Evolutionary conservation across 805 yeast genomes (phyloP).

Genomic region (Tetrapisispora namnaoensis): DNA sequence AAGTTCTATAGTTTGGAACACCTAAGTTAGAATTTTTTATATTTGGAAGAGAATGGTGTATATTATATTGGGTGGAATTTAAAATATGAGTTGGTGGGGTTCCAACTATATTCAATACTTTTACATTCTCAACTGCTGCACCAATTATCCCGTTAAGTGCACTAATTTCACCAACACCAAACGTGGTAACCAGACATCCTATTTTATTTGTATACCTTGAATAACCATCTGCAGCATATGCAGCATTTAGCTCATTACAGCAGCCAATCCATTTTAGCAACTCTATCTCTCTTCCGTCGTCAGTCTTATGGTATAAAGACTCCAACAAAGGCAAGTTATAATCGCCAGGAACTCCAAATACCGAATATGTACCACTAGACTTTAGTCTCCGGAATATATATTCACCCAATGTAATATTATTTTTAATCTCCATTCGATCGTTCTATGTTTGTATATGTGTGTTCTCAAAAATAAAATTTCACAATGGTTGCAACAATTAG

Average conservation of each 20-base stretch:
- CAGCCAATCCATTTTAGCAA: slow-evolving; percentile 63
- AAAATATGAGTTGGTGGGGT: slow-evolving; percentile 11
- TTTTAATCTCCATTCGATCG: not conserved
- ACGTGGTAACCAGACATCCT: slow-evolving; percentile 58
- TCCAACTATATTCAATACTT: slow-evolving; percentile 79
- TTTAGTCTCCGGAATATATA: slow-evolving; percentile 50
- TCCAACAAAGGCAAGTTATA: slow-evolving; percentile 62
- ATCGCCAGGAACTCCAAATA: slow-evolving; percentile 78
- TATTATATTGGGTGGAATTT: slow-evolving; percentile 19
- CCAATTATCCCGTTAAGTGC: slow-evolving; percentile 80
- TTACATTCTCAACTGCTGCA: slow-evolving; percentile 71
- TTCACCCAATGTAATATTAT: slow-evolving; percentile 46
- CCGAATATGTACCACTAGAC: slow-evolving; percentile 45
- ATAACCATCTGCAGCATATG: slow-evolving; percentile 87
- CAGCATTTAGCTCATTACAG: slow-evolving; percentile 84
- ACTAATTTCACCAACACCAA: slow-evolving; percentile 83
- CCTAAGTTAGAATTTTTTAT: slow-evolving; percentile 31
- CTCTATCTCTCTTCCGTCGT: not conserved
- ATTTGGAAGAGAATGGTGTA: slow-evolving; percentile 56
- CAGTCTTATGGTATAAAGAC: slow-evolving; percentile 39
- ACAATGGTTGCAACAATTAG: no score
- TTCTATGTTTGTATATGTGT: not conserved
- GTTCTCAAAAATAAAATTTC: not conserved
- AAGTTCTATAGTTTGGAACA: slow-evolving; percentile 56
- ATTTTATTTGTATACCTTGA: slow-evolving; percentile 54